Percentiles rank a stretch among this genome's conserved stretches.
Conservation (phyloP, 192 early-diverging fungal genomes). For the Entomortierella chlamydospora region DNA sequence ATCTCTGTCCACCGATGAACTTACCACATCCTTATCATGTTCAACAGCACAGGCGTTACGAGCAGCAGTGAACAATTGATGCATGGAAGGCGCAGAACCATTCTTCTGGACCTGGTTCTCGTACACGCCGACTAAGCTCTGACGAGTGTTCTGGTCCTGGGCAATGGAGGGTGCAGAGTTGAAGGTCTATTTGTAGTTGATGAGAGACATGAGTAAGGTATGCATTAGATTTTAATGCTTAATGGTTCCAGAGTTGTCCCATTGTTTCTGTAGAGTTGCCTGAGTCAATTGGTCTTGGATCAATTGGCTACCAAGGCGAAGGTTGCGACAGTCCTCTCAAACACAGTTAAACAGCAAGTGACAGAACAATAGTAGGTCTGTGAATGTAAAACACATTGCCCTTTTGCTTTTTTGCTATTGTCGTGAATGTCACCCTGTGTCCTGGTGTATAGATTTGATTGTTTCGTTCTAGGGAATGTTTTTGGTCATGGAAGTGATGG, state of each 20-base stretch:
- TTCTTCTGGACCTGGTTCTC: conserved; percentile 39
- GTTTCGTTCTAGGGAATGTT: no score
- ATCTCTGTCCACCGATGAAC: background rate
- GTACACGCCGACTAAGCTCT: conserved; percentile 37
- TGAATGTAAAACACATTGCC: no score
- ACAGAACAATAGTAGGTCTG: no score
- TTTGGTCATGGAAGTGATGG: no score
- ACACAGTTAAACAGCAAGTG: no score
- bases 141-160: conserved; percentile 40
- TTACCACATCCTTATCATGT: conserved; percentile 54
- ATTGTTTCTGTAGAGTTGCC: background rate
- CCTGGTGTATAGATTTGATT: no score
- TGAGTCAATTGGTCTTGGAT: background rate
- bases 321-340: background rate
- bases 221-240: no score
- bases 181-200: conserved; percentile 30
- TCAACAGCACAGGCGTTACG: conserved; percentile 51
- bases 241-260: background rate
- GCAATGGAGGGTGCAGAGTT: conserved; percentile 51
- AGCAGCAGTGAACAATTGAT: conserved; percentile 47
- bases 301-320: background rate
- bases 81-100: conserved; percentile 34
- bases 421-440: no score
- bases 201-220: no score
- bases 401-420: no score